Percentiles rank a stretch among this genome's conserved stretches.
Evolutionary conservation across 352 stramenopile species (phyloP).

Genomic region (Phytopythium vexans): DNA sequence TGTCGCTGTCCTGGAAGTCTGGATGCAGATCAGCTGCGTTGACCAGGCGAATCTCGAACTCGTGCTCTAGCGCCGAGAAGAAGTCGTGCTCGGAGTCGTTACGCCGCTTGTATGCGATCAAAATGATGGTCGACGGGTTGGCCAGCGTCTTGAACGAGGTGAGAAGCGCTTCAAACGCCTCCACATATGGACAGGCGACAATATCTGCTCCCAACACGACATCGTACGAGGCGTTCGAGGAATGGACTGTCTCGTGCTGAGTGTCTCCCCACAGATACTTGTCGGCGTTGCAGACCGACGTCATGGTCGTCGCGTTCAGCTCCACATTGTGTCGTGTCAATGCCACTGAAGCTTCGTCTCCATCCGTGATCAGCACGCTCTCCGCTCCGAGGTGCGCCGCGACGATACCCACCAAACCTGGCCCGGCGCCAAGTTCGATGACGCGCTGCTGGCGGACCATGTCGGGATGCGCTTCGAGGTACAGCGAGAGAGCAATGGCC

Average conservation of each 20-base stretch:
- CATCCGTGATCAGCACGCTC: slow-evolving; percentile 64
- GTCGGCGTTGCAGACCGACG: slow-evolving; percentile 23
- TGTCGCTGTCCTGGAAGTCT: slow-evolving; percentile 67
- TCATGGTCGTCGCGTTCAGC: slow-evolving; percentile 24
- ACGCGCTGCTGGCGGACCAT: slow-evolving; percentile 49
- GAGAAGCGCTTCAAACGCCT: slow-evolving; percentile 61
- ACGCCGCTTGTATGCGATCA: slow-evolving; percentile 79
- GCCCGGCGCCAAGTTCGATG: slow-evolving; percentile 71
- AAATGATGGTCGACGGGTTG: slow-evolving; percentile 33
- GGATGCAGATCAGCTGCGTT: slow-evolving; percentile 41
- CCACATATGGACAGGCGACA: slow-evolving; percentile 77
- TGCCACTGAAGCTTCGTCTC: slow-evolving; percentile 60
- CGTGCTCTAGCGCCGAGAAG: slow-evolving; percentile 45
- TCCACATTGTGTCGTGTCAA: slow-evolving; percentile 62
- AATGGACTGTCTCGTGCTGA: background rate
- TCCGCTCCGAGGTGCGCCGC: slow-evolving; percentile 44
- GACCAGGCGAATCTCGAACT: slow-evolving; percentile 48
- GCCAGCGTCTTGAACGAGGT: slow-evolving; percentile 44
- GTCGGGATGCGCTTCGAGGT: slow-evolving; percentile 53
- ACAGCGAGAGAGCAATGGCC: slow-evolving; percentile 75
- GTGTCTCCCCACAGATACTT: slow-evolving; percentile 66
- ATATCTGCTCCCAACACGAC: slow-evolving; percentile 81
- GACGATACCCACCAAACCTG: slow-evolving; percentile 71
- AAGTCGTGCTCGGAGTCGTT: slow-evolving; percentile 63
- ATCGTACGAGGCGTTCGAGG: slow-evolving; percentile 28